Conservation (phyloP, 305 asterid species). For the Salvia sclarea region DNA sequence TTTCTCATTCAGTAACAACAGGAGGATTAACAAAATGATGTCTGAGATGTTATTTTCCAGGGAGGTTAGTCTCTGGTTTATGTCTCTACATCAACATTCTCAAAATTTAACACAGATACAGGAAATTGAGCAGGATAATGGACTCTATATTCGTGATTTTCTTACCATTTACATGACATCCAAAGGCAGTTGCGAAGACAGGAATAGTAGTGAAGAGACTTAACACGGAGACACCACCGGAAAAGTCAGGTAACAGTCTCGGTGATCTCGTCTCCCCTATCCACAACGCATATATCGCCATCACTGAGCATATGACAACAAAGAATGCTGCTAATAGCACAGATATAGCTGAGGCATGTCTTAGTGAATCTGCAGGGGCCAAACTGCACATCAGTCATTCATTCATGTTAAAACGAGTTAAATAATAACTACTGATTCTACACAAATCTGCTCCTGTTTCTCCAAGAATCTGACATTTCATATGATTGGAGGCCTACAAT, state of each 20-base stretch:
- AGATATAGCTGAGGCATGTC: slow-evolving; percentile 90
- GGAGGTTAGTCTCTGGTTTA: neutral
- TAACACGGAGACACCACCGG: slow-evolving; percentile 53
- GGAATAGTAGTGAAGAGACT: slow-evolving; percentile 92
- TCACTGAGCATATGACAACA: slow-evolving; percentile 73
- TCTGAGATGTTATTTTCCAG: neutral
- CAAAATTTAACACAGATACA: neutral
- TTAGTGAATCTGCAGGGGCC: slow-evolving; percentile 70
- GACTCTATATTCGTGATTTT: neutral
- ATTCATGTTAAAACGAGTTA: too few relatives aligned
- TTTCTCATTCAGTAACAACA: neutral
- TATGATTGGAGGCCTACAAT: neutral
- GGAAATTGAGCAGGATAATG: neutral
- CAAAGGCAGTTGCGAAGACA: slow-evolving; percentile 87
- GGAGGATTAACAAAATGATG: neutral
- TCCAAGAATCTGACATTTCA: neutral
- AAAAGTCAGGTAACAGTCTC: slow-evolving; percentile 68
- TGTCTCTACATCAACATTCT: neutral
- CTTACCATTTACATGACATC: slow-evolving; percentile 91
- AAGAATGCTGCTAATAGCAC: slow-evolving; percentile 81
- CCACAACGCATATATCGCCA: slow-evolving; percentile 80
- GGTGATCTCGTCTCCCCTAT: slow-evolving; percentile 64
- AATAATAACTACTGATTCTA: slow-evolving; percentile 1
- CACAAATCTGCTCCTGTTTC: slow-evolving; percentile 9
- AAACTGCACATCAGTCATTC: slow-evolving; percentile 44